Evolutionary conservation across 257 asterid species (phyloP).

Genomic region (Ajuga chamaepitys): DNA sequence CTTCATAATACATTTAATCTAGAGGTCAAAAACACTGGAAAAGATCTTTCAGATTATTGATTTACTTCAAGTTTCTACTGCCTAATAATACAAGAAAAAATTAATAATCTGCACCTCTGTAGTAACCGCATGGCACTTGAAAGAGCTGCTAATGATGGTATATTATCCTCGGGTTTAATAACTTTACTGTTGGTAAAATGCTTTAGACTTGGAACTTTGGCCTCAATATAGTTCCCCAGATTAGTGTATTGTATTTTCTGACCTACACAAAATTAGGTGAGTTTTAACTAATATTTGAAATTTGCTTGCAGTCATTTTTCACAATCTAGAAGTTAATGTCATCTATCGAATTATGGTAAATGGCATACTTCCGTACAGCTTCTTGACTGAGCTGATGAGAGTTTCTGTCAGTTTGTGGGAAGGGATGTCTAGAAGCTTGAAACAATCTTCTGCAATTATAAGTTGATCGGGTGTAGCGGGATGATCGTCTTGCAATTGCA

Average conservation of each 20-base stretch:
- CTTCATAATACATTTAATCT: not conserved
- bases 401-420: conserved; percentile 23
- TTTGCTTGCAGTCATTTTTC: too few species aligned
- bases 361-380: conserved; percentile 48
- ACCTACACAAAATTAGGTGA: conserved; percentile 28
- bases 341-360: not conserved
- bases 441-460: conserved; percentile 79
- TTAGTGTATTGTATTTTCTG: conserved; percentile 29
- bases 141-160: conserved; percentile 72
- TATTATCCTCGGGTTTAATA: conserved; percentile 24
- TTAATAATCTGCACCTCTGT: conserved; percentile 47
- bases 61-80: too few species aligned
- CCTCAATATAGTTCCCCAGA: conserved; percentile 59
- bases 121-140: conserved; percentile 74
- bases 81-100: not conserved
- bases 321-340: not conserved
- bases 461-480: conserved; percentile 24
- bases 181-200: conserved; percentile 34
- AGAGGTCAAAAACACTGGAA: not conserved
- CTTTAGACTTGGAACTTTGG: conserved; percentile 60
- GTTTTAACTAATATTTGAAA: too few species aligned
- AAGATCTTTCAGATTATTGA: not conserved
- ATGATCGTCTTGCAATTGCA: conserved; percentile 29
- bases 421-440: conserved; percentile 49
- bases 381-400: conserved; percentile 37